Conservation (phyloP, 306 rosid species). For the Acmispon strigosus region DNA sequence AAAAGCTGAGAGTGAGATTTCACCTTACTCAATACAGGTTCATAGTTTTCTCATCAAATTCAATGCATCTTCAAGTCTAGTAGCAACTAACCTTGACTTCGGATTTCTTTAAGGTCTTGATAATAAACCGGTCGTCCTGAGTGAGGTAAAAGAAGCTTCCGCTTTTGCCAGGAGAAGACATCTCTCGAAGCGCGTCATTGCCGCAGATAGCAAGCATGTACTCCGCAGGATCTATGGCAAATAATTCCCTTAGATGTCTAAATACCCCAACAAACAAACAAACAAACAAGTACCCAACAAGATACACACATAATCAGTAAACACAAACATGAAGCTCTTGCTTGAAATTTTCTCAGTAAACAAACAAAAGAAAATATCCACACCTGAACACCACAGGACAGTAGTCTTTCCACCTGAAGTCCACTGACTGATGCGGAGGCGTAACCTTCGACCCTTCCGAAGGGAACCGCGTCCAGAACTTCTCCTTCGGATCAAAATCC, state of each 20-base stretch:
- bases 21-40: not conserved
- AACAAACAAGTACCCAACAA: constrained; percentile 22
- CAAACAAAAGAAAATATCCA: not conserved
- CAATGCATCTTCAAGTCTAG: constrained; percentile 13
- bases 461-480: constrained; percentile 51
- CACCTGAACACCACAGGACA: constrained; percentile 54
- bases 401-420: constrained; percentile 51
- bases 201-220: constrained; percentile 57
- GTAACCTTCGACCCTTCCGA: constrained; percentile 50
- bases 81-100: constrained; percentile 50
- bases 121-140: constrained; percentile 44
- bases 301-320: constrained; percentile 10
- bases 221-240: constrained; percentile 48
- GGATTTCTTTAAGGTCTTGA: constrained; percentile 52
- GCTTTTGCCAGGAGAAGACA: constrained; percentile 58
- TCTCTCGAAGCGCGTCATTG: constrained; percentile 40
- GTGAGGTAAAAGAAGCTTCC: constrained; percentile 54
- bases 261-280: constrained; percentile 20
- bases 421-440: constrained; percentile 43
- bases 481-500: constrained; percentile 51
- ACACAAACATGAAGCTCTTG: not conserved
- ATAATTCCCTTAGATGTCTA: constrained; percentile 50
- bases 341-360: not conserved
- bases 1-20: constrained; percentile 20
- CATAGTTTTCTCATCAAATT: constrained; percentile 3